These are phyloP conservation scores for Auricularia cornea DNA, from an alignment of 768 basidiomycete genomes.

Conservation along the genomic window DNA sequence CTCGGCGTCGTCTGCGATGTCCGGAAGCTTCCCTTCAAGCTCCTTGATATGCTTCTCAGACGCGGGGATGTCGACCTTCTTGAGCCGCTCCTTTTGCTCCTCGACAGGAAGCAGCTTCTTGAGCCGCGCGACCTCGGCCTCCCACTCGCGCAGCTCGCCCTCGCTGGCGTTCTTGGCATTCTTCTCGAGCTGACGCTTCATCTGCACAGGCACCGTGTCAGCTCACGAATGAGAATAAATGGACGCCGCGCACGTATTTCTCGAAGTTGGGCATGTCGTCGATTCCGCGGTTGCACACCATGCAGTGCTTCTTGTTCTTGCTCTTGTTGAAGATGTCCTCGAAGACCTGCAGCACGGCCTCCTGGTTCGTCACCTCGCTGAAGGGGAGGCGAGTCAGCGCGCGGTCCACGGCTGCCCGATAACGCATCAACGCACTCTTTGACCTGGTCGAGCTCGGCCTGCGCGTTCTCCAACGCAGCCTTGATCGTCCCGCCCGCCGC, in stretches of 20 bases:
- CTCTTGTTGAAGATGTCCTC: conserved; percentile 48
- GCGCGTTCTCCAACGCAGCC: conserved; percentile 21
- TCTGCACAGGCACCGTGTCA: conserved; percentile 29
- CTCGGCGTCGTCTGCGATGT: conserved; percentile 46
- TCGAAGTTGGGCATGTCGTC: conserved; percentile 55
- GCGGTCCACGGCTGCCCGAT: no score
- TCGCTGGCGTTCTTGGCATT: conserved; percentile 40
- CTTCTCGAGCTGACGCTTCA: conserved; percentile 54
- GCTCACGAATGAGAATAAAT: background rate
- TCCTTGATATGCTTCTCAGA: conserved; percentile 54
- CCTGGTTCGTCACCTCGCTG: conserved; percentile 15
- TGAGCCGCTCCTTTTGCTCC: conserved; percentile 45
- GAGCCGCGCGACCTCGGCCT: conserved; percentile 43
- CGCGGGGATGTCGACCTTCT: conserved; percentile 52
- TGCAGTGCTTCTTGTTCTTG: conserved; percentile 58
- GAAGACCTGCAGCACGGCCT: conserved; percentile 27
- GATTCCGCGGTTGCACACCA: conserved; percentile 67
- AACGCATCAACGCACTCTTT: conserved; percentile 13
- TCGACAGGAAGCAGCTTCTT: conserved; percentile 55
- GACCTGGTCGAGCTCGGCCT: conserved; percentile 19
- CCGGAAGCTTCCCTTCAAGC: conserved; percentile 47
- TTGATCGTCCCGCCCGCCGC: conserved; percentile 13
- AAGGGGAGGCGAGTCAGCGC: background rate
- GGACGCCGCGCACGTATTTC: conserved; percentile 45
- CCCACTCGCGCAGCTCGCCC: conserved; percentile 52